These are phyloP conservation scores for Trichoderma semiorbis DNA, from an alignment of 2,329 filamentous ascomycete species.

Conservation along the genomic window DNA sequence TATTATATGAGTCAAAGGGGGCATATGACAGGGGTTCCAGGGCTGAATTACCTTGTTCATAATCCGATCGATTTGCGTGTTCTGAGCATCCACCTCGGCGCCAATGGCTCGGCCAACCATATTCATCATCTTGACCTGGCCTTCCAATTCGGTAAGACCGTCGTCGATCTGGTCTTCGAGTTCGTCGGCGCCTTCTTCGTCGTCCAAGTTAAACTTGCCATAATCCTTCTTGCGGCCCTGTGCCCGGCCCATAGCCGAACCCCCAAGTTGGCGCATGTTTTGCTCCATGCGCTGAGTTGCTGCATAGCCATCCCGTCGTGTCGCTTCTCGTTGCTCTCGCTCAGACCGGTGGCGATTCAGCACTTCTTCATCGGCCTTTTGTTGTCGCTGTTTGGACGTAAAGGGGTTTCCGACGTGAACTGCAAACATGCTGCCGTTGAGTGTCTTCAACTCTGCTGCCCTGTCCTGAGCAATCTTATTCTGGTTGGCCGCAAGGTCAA, in stretches of 20 bases:
- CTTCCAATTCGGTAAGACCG: constrained; percentile 61
- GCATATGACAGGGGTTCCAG: background rate
- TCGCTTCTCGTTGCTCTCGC: constrained; percentile 61
- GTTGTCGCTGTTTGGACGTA: constrained; percentile 63
- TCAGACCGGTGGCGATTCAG: constrained; percentile 67
- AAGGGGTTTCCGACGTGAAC: constrained; percentile 76
- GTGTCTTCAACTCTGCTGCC: constrained; percentile 75
- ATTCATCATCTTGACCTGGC: constrained; percentile 69
- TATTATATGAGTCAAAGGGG: background rate
- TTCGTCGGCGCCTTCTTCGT: constrained; percentile 55
- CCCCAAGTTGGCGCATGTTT: constrained; percentile 43
- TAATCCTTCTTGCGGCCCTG: constrained; percentile 40
- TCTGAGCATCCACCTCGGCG: constrained; percentile 72
- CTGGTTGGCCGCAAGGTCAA: constrained; percentile 75
- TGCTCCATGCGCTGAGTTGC: constrained; percentile 53
- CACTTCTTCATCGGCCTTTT: constrained; percentile 63
- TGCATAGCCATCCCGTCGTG: constrained; percentile 49
- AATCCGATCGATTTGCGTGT: constrained; percentile 71
- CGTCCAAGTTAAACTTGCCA: constrained; percentile 73
- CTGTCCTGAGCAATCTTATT: constrained; percentile 75
- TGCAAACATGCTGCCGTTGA: constrained; percentile 90
- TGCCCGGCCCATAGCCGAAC: constrained; percentile 27
- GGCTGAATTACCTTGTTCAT: constrained; percentile 62
- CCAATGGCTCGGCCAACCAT: constrained; percentile 70
- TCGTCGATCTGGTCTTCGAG: constrained; percentile 55